Evolutionary conservation across 148 eudicot genomes (phyloP).

Genomic region (Vaccinium vitisidaea): DNA sequence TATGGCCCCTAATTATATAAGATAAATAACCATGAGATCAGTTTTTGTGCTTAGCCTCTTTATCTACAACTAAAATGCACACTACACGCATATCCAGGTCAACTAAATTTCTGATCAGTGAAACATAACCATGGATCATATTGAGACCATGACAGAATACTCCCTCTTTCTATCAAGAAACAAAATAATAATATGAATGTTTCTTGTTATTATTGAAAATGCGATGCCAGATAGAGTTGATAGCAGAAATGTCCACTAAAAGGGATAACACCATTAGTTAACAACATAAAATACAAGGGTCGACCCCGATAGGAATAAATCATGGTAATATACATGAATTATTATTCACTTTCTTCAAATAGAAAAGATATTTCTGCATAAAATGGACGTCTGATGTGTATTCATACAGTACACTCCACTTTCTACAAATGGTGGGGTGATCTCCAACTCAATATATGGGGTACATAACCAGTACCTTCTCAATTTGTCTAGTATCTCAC

Average conservation of each 20-base stretch:
- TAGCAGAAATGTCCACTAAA: neutral
- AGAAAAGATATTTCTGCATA: too few relatives aligned
- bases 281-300: neutral
- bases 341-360: neutral
- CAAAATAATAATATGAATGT: neutral
- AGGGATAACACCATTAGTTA: neutral
- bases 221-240: neutral
- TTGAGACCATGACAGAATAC: neutral
- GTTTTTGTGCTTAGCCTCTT: neutral
- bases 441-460: neutral
- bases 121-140: neutral
- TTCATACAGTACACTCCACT: too few relatives aligned
- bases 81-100: neutral
- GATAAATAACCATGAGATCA: neutral
- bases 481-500: neutral
- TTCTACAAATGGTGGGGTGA: neutral
- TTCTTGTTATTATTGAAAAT: neutral
- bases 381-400: neutral
- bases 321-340: too few relatives aligned
- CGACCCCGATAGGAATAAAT: neutral
- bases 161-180: neutral
- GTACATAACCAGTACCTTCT: neutral
- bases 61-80: neutral
- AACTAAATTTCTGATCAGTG: neutral
- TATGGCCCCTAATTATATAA: neutral